Evolutionary conservation across 495 filamentous ascomycete genomes (phyloP).

Genomic region (Aspergillus hancockii): DNA sequence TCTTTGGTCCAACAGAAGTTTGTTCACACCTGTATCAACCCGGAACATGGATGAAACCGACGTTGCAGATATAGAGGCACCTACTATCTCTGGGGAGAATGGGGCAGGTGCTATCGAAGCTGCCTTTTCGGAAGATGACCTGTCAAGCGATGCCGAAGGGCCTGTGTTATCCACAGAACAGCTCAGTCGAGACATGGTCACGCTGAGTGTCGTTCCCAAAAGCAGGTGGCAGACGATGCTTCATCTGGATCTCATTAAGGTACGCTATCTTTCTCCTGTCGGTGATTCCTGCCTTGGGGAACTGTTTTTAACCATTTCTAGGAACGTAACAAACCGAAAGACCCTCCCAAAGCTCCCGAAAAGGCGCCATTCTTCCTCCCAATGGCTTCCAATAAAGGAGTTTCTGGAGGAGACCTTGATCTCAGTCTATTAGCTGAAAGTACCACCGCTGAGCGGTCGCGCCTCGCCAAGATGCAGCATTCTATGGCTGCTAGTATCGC

Average conservation of each 20-base stretch:
- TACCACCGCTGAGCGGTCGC: conserved; percentile 38
- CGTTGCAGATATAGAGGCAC: conserved; percentile 60
- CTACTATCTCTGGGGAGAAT: conserved; percentile 81
- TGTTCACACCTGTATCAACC: conserved; percentile 86
- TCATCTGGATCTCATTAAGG: conserved; percentile 84
- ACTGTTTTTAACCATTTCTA: conserved; percentile 24
- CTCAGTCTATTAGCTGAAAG: conserved; percentile 36
- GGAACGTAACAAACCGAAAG: conserved; percentile 90
- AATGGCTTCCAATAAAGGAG: conserved; percentile 35
- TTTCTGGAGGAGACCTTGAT: conserved; percentile 34
- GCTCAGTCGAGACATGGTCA: conserved; percentile 76
- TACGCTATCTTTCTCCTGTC: conserved; percentile 16
- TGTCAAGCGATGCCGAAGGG: conserved; percentile 48
- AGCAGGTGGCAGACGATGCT: conserved; percentile 91
- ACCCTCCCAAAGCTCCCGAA: conserved; percentile 86
- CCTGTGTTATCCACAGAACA: conserved; percentile 64
- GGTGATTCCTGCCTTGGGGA: not conserved
- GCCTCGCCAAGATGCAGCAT: conserved; percentile 50
- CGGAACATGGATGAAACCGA: conserved; percentile 75
- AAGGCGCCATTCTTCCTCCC: conserved; percentile 97
- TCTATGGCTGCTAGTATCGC: conserved; percentile 29
- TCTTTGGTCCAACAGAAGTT: conserved; percentile 89
- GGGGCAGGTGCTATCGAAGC: conserved; percentile 70
- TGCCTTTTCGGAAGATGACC: conserved; percentile 60
- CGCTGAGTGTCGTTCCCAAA: conserved; percentile 84